Percentiles rank a stretch among this genome's conserved stretches.
Conservation (phyloP, 352 stramenopile genomes). For the Blastocystis sp. region DNA sequence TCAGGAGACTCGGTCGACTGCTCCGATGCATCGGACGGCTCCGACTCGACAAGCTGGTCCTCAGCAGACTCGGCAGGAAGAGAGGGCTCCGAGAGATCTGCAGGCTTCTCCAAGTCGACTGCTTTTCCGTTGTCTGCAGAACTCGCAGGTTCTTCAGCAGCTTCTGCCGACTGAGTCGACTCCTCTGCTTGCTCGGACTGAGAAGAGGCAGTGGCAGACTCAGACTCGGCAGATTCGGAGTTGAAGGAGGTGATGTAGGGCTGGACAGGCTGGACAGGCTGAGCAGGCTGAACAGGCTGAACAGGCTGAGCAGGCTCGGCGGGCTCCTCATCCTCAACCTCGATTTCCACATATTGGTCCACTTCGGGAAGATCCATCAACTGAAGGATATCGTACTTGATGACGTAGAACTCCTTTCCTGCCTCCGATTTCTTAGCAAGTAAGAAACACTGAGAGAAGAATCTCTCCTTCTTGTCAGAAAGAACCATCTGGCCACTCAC, state of each 20-base stretch:
- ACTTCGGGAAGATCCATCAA: conserved; percentile 16
- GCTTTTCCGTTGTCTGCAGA: not conserved
- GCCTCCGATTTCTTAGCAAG: not conserved
- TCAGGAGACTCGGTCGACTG: not conserved
- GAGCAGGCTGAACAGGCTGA: not conserved
- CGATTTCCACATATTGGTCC: not conserved
- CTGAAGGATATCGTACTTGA: conserved; percentile 40
- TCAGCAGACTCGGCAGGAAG: not conserved
- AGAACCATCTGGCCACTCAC: conserved; percentile 38
- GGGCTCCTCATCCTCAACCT: not conserved
- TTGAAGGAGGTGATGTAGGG: not conserved
- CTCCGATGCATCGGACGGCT: not conserved
- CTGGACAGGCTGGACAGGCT: not conserved
- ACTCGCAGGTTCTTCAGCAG: not conserved
- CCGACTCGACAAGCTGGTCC: not conserved
- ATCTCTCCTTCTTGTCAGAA: not conserved
- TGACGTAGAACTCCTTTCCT: conserved; percentile 27
- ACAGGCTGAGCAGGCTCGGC: not conserved
- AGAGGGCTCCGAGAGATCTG: not conserved
- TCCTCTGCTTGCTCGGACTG: not conserved
- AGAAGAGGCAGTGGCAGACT: not conserved
- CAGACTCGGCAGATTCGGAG: not conserved
- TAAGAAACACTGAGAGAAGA: conserved; percentile 30
- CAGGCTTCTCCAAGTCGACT: not conserved
- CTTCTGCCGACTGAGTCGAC: not conserved